Base-by-base conservation (phyloP, 345 rosid genomes). In the Populus nigra region DNA sequence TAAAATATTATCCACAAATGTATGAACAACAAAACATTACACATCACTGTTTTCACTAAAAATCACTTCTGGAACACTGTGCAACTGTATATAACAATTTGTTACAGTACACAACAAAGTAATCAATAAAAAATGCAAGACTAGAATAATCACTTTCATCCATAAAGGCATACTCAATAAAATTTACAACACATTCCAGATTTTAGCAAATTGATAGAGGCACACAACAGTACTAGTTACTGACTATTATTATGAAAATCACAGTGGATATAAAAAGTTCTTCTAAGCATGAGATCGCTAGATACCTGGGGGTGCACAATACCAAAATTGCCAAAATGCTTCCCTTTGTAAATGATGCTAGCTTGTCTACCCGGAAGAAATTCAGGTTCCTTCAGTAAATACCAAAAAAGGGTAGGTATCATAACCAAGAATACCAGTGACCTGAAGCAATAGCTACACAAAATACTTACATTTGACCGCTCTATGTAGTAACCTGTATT, bases 321-420 rank as follows among this genome's bases (percentile, higher is more conserved):
- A 39, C 98, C 98, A 75, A 94, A 94, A 73, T 71, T 79, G 63
- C 98, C 96, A 78, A 92, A 80, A 53, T 55, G 85, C 79, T 88
- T 90, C 81, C 97, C 97, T 76, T 86, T 89, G 88, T 76, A 89
- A 76, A 89, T 83, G 85, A 96, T 88, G 81, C 89, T 90, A 12
- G 99, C 97, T 88, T 96, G 99, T 78, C 93, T 89, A 35, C 93
- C 92, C 0, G 87, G 78, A 73, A 93, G 88, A 85, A 87, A 96
- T 87, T 93, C 95, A 8, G 97, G 94, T 71, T 87, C 96, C 98
- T 96, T 75, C 80, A 78, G 71, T 35, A 75, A 23, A 73, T 20
- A 81, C 35, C 71, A 68, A 59, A 25, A 59, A 63, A 73, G 33
- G 2, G 23, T 57, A 20, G 70, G 45, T 27, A 49, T 29, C 16